phyloP scores from a whole-genome alignment of 352 stramenopile genomes.

The Thalassiosira pacifica region DNA sequence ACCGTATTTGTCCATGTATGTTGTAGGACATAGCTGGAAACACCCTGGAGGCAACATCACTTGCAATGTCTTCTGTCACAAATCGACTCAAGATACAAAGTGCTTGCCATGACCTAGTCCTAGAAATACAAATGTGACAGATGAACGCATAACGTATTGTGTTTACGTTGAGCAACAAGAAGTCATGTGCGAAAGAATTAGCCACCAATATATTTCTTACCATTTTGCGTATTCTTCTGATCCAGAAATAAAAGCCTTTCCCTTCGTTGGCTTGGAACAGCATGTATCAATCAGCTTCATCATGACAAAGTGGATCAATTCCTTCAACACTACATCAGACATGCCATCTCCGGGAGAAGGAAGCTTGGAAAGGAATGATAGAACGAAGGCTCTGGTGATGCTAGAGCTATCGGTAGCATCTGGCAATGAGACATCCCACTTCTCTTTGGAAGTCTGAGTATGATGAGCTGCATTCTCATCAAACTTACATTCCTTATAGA shows the following conservation, averaged over 20 bases:
- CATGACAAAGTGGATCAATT: conserved; percentile 76
- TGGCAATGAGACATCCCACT: conserved; percentile 55
- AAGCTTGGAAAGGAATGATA: conserved; percentile 79
- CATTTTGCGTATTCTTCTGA: conserved; percentile 72
- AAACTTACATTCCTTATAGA: conserved; percentile 80
- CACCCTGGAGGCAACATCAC: conserved; percentile 60
- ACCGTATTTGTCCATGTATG: conserved; percentile 81
- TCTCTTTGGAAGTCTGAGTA: conserved; percentile 47
- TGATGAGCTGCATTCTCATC: conserved; percentile 70
- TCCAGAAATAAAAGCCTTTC: conserved; percentile 74
- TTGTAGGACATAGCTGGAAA: conserved; percentile 69
- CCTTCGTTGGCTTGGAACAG: conserved; percentile 34
- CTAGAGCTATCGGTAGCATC: conserved; percentile 65
- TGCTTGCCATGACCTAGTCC: conserved; percentile 81
- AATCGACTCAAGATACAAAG: conserved; percentile 79
- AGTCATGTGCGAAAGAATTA: no score
- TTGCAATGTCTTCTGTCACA: conserved; percentile 79
- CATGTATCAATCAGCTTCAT: conserved; percentile 69
- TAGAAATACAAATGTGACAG: no score
- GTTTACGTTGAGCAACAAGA: no score
- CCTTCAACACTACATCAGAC: conserved; percentile 61
- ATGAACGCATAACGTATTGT: no score
- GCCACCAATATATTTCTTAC: no score
- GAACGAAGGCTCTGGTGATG: conserved; percentile 72
- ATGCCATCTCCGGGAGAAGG: conserved; percentile 55